Evolutionary conservation across 352 stramenopile species (phyloP).

Genomic region (Phytophthora macrochlamydospora): DNA sequence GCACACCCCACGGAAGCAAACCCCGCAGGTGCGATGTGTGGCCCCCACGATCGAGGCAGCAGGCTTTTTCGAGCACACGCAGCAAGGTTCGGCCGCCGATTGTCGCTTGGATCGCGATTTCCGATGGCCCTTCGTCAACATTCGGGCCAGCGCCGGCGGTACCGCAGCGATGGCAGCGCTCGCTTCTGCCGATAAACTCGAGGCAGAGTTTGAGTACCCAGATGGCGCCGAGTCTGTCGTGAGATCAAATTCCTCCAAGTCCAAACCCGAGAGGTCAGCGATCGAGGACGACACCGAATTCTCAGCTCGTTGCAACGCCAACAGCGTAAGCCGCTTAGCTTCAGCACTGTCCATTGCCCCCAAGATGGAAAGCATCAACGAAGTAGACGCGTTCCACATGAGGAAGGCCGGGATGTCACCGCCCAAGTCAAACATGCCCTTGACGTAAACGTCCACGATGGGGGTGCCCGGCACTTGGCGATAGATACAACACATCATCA

Average conservation of each 20-base stretch:
- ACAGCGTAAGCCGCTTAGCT: constrained; percentile 53
- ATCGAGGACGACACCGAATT: constrained; percentile 8
- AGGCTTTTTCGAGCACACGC: constrained; percentile 33
- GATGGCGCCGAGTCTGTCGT: constrained; percentile 7
- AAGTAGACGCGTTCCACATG: constrained; percentile 46
- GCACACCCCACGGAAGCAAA: constrained; percentile 48
- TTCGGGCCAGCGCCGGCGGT: constrained; percentile 7
- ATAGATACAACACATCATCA: constrained; percentile 70
- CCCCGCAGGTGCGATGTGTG: constrained; percentile 37
- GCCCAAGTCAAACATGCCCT: constrained; percentile 58
- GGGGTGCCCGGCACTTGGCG: constrained; percentile 39
- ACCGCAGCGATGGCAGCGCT: constrained; percentile 10
- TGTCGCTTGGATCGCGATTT: constrained; percentile 25
- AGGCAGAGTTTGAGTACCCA: constrained; percentile 19
- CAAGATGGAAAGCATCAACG: constrained; percentile 45
- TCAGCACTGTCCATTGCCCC: constrained; percentile 36
- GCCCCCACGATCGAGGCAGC: constrained; percentile 22
- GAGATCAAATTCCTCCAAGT: constrained; percentile 22
- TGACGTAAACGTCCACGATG: constrained; percentile 55
- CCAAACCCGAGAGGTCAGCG: constrained; percentile 16
- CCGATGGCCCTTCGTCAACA: constrained; percentile 20
- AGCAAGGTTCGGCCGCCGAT: constrained; percentile 26
- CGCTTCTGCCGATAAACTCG: constrained; percentile 18
- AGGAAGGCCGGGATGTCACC: constrained; percentile 40
- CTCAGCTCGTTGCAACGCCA: constrained; percentile 27